Percentiles rank a stretch among this genome's conserved stretches.
Conservation (phyloP, 331 rosid species). For the Spiraea crenata region DNA sequence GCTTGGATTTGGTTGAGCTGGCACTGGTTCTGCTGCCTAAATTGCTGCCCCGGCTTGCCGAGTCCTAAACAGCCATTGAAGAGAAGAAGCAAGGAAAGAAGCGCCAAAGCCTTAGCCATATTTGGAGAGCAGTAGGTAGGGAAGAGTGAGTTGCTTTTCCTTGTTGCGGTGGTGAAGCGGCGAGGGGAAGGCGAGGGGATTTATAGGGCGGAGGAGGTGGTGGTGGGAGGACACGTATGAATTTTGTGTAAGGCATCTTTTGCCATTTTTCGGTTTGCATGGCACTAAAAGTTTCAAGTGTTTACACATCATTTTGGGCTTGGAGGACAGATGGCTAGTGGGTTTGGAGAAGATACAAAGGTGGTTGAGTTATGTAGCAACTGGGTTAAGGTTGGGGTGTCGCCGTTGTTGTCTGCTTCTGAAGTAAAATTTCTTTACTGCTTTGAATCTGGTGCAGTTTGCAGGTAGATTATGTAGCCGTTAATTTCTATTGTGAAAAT, state of each 20-base stretch:
- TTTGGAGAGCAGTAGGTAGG: too few relatives aligned
- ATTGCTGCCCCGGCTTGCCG: slow-evolving; percentile 17
- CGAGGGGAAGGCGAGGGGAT: slow-evolving; percentile 13
- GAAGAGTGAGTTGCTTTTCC: background rate
- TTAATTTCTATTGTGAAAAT: too few relatives aligned
- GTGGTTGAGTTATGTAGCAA: background rate
- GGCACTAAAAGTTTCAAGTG: background rate
- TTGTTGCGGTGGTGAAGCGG: slow-evolving; percentile 25
- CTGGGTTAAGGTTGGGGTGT: background rate
- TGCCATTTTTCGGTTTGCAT: slow-evolving; percentile 67
- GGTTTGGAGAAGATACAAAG: background rate
- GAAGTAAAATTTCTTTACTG: background rate
- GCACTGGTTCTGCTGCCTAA: slow-evolving; percentile 35
- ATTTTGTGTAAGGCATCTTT: slow-evolving; percentile 20
- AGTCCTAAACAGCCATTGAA: slow-evolving; percentile 36
- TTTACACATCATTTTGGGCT: slow-evolving; percentile 46
- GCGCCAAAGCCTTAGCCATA: background rate
- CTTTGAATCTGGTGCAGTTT: background rate
- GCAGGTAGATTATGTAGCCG: background rate
- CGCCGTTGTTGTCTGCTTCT: background rate
- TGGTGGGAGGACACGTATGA: slow-evolving; percentile 29
- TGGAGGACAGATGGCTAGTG: slow-evolving; percentile 24
- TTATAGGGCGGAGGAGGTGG: slow-evolving; percentile 30
- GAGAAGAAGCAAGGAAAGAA: slow-evolving; percentile 3
- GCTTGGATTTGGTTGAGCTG: slow-evolving; percentile 45